Percentiles rank a stretch among this genome's conserved stretches.
Evolutionary conservation across 164 flowering plant genomes (phyloP).

Genomic region (Warburgia ugandensis): DNA sequence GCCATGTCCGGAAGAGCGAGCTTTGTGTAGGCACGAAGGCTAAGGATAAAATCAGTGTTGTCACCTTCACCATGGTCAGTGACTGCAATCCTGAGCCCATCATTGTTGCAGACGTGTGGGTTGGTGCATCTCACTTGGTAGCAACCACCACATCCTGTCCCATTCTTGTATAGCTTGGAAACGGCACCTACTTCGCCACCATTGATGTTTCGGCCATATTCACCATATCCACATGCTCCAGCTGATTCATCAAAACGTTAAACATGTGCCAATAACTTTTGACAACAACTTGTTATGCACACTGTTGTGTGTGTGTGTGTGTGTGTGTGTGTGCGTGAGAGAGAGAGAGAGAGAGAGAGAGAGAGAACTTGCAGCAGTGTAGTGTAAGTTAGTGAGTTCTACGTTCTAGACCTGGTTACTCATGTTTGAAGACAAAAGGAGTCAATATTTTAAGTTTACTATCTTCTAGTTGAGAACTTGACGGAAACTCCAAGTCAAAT

Average conservation of each 20-base stretch:
- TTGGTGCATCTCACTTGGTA: constrained; percentile 79
- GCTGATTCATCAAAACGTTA: constrained; percentile 24
- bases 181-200: constrained; percentile 62
- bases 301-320: background rate
- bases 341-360: background rate
- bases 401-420: too few species aligned
- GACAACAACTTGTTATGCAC: background rate
- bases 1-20: constrained; percentile 43
- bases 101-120: constrained; percentile 40
- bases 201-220: constrained; percentile 64
- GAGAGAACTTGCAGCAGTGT: too few species aligned
- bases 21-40: constrained; percentile 41
- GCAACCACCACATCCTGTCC: constrained; percentile 84
- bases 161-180: constrained; percentile 53
- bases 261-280: background rate
- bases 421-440: too few species aligned
- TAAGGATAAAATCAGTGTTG: constrained; percentile 74
- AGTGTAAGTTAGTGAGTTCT: too few species aligned
- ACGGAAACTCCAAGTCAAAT: too few species aligned
- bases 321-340: background rate
- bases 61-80: constrained; percentile 84
- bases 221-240: constrained; percentile 90
- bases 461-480: too few species aligned
- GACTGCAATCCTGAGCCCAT: constrained; percentile 58
- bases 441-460: too few species aligned